A percentile compares a stretch with the other conserved stretches of the same genome.
Evolutionary conservation across 2,329 filamentous ascomycete genomes (phyloP).

Genomic region (Colletotrichum sp.): DNA sequence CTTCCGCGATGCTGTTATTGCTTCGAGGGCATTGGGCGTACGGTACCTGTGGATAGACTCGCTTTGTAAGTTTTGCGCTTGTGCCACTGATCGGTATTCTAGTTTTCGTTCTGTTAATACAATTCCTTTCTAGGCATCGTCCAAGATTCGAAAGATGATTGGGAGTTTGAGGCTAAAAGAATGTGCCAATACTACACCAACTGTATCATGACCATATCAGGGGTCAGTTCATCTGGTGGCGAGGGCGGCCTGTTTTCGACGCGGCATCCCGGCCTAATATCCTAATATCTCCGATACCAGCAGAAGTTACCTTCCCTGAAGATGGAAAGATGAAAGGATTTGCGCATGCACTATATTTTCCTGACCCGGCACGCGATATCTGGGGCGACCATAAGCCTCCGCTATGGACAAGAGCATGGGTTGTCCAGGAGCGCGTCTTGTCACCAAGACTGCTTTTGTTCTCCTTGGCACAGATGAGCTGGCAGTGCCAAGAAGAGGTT

Average conservation of each 20-base stretch:
- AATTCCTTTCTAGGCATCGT: neutral
- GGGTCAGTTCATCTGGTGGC: neutral
- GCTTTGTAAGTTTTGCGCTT: neutral
- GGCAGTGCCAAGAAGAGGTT: neutral
- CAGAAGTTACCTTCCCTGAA: accelerated
- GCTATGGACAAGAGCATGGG: accelerated
- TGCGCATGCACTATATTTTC: neutral
- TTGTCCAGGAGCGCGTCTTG: accelerated
- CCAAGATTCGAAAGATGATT: neutral
- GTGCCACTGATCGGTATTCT: too few relatives aligned
- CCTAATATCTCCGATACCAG: accelerated
- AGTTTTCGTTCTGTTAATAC: too few relatives aligned
- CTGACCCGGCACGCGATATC: neutral
- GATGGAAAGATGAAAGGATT: neutral
- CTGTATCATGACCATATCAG: accelerated
- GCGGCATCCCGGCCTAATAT: accelerated
- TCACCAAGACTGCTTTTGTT: neutral
- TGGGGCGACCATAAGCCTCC: neutral
- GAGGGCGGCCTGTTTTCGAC: neutral
- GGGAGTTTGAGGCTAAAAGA: accelerated
- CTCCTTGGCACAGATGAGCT: accelerated
- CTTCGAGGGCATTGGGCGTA: accelerated
- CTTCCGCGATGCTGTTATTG: neutral
- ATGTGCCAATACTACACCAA: neutral
- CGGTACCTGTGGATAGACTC: neutral